Base-by-base conservation (phyloP, 2,329 filamentous ascomycete species). In the Dendryphion nanum region DNA sequence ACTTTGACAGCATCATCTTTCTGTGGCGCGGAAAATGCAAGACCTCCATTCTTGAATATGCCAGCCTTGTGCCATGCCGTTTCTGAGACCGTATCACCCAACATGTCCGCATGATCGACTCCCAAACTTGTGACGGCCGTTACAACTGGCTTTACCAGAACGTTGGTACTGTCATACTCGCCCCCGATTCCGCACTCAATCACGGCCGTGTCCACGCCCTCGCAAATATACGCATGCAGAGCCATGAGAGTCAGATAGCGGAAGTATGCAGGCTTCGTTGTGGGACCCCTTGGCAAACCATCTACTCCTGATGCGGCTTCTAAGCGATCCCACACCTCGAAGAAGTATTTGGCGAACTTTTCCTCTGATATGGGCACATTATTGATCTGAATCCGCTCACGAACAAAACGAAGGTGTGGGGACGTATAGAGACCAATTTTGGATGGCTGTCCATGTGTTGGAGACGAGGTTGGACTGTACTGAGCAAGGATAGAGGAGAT, bases 131-230 rank as follows among this genome's bases (percentile, higher is more conserved):
- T 83, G 24, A 96, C 82, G 0, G 85, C 86, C 1, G 82, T 78
- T 1, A 82, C 83, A 5, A 79, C 82, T 1, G 89, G 85, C 10
- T 78, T 75, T 8, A 76, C 72, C 5, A 98, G 67, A 16, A 97
- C 78, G 57, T 97, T 97, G 7, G 93, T 98, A 18, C 86, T 85
- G 59, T 97, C 91, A 56, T 89, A 89, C 67, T 95, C 88, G 33
- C 90, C 93, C 13, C 93, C 93, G 47, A 97, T 94, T 1, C 93
- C 93, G 55, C 89, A 95, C 68, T 98, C 93, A 21, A 97, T 77
- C 7, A 97, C 81, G 0, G 89, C 90, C 14, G 81, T 81, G 46
- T 83, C 75, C 0, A 96, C 82, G 1, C 84, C 83, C 61, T 93
- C 85, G 33, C 75, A 66, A 18, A 94, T 58, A 53, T 95, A 98